A percentile compares a stretch with the other conserved stretches of the same genome.
These are phyloP conservation scores for Pholiota molesta DNA, from an alignment of 768 basidiomycete genomes.

Conservation along the genomic window DNA sequence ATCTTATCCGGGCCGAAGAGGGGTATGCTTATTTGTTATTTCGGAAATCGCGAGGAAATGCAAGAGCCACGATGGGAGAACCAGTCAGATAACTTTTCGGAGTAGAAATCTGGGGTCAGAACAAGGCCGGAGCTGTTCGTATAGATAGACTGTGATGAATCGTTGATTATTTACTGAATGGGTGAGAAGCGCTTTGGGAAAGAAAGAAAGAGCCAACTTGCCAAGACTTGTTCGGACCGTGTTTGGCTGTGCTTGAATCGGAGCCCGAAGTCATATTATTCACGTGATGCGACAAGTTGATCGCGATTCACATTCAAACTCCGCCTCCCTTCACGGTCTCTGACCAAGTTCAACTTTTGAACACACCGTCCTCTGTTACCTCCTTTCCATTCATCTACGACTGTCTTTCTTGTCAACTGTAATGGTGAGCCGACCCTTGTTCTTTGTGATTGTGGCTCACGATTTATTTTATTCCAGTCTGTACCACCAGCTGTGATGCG, in stretches of 20 bases:
- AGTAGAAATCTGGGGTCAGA: too few species aligned
- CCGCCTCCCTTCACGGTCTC: slow-evolving; percentile 1
- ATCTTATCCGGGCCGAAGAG: not conserved
- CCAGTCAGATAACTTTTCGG: too few species aligned
- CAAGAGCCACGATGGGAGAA: too few species aligned
- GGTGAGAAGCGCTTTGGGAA: not conserved
- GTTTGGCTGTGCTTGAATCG: not conserved
- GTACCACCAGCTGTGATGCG: slow-evolving; percentile 67
- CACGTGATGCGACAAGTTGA: not conserved
- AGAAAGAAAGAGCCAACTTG: not conserved
- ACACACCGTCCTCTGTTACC: not conserved
- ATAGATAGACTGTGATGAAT: not conserved
- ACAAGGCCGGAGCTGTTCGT: not conserved
- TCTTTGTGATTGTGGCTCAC: not conserved
- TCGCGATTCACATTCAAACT: slow-evolving; percentile 2
- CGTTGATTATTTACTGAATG: not conserved
- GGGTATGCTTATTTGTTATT: not conserved
- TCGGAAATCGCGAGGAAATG: not conserved
- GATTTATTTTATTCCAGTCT: slow-evolving; percentile 31
- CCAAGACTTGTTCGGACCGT: not conserved
- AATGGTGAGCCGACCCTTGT: slow-evolving; percentile 17
- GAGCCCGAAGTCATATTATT: not conserved
- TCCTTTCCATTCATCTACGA: not conserved
- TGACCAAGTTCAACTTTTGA: slow-evolving; percentile 1
- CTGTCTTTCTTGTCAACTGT: not conserved